Percentiles rank a stretch among this genome's conserved stretches.
Conservation (phyloP, 768 basidiomycete genomes). For the Sistotremastrum suecicum region DNA sequence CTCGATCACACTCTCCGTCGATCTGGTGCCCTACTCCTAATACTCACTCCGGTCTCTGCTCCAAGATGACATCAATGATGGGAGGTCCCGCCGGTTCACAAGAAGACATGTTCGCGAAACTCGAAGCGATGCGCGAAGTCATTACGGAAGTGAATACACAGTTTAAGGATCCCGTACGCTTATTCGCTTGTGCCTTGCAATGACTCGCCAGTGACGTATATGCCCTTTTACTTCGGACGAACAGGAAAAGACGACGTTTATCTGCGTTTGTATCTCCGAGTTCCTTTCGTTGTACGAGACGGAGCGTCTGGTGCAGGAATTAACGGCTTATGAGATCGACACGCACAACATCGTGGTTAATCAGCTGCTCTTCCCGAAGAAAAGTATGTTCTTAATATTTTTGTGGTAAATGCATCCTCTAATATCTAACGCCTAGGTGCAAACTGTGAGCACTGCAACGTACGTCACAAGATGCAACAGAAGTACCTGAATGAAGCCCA, state of each 20-base stretch:
- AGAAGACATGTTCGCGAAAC: conserved; percentile 97
- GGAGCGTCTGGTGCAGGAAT: conserved; percentile 91
- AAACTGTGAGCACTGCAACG: conserved; percentile 89
- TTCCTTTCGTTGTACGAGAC: conserved; percentile 98
- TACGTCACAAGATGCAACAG: conserved; percentile 95
- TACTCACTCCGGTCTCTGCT: not conserved
- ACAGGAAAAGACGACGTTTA: conserved; percentile 96
- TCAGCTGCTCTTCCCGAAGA: conserved; percentile 88
- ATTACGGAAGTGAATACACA: conserved; percentile 99
- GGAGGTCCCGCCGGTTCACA: conserved; percentile 81
- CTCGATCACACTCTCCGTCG: not conserved
- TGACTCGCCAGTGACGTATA: not conserved
- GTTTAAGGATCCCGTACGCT: conserved; percentile 91
- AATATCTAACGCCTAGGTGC: conserved; percentile 38
- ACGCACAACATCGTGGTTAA: conserved; percentile 99
- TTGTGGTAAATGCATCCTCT: not conserved
- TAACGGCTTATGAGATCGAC: conserved; percentile 90
- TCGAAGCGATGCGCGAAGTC: conserved; percentile 91
- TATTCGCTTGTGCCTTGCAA: not conserved
- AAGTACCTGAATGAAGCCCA: conserved; percentile 95
- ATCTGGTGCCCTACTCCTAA: not conserved
- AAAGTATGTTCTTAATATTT: conserved; percentile 34
- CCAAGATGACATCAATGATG: conserved; percentile 90
- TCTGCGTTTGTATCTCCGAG: conserved; percentile 97
- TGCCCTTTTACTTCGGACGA: not conserved